phyloP scores from a whole-genome alignment of 108 stramenopile genomes.

The Nitzschia sp. region DNA sequence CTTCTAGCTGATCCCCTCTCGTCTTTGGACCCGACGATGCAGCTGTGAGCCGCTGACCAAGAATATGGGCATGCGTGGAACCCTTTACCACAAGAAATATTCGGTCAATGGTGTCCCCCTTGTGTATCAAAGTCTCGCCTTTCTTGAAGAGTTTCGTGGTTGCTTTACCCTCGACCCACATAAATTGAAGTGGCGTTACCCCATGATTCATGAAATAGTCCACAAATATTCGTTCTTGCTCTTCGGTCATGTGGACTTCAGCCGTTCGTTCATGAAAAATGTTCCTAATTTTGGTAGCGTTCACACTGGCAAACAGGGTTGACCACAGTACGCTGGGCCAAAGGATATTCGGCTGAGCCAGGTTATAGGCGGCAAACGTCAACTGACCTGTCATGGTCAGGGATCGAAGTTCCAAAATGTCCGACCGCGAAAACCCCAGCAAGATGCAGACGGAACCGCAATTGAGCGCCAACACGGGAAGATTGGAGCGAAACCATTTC shows the following conservation, averaged over 20 bases:
- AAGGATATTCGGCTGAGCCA: slow-evolving; percentile 30
- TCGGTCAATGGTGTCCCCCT: slow-evolving; percentile 45
- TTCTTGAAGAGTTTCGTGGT: slow-evolving; percentile 23
- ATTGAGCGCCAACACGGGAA: slow-evolving; percentile 60
- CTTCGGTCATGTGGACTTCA: slow-evolving; percentile 42
- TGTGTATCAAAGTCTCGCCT: slow-evolving; percentile 45
- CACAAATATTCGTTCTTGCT: slow-evolving; percentile 60
- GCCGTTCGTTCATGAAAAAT: slow-evolving; percentile 67
- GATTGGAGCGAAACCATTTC: slow-evolving; percentile 55
- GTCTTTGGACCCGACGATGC: slow-evolving; percentile 21
- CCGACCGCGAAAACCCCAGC: slow-evolving; percentile 73
- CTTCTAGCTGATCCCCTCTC: slow-evolving; percentile 38
- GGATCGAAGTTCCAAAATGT: slow-evolving; percentile 69
- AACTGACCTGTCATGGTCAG: slow-evolving; percentile 57
- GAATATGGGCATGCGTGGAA: slow-evolving; percentile 53
- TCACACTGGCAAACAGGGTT: slow-evolving; percentile 60
- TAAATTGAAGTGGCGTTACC: slow-evolving; percentile 80
- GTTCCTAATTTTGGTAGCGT: slow-evolving; percentile 55
- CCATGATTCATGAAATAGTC: slow-evolving; percentile 77
- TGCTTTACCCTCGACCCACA: slow-evolving; percentile 44
- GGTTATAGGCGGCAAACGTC: slow-evolving; percentile 45
- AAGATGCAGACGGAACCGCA: slow-evolving; percentile 71
- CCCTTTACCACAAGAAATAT: slow-evolving; percentile 70
- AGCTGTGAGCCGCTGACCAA: slow-evolving; percentile 67
- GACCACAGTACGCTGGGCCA: slow-evolving; percentile 56